Conservation (phyloP, 768 basidiomycete species). For the Boletus bicolor region DNA sequence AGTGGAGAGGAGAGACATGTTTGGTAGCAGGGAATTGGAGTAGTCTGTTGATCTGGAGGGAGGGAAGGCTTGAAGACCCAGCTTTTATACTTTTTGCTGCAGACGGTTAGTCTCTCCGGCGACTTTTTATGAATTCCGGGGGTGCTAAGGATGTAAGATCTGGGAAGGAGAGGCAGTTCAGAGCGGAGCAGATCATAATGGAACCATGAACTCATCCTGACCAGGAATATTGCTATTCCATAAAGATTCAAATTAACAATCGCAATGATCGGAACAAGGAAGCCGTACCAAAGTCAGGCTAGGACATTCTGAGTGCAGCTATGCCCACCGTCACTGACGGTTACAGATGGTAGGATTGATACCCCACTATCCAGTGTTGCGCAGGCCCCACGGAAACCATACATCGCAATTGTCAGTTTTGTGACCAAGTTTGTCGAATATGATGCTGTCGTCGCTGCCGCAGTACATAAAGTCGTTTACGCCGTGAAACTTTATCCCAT, state of each 20-base stretch:
- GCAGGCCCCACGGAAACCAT: not conserved
- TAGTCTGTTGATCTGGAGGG: not conserved
- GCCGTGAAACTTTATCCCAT: not conserved
- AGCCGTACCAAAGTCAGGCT: not conserved
- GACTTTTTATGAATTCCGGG: not conserved
- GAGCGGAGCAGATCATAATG: not conserved
- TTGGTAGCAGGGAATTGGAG: not conserved
- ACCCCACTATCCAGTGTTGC: not conserved
- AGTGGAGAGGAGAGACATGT: conserved; percentile 22
- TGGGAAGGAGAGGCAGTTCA: not conserved
- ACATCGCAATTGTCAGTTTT: not conserved
- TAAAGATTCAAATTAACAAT: not conserved
- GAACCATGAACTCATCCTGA: not conserved
- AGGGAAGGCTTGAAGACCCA: not conserved
- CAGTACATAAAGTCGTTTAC: not conserved
- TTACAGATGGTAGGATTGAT: not conserved
- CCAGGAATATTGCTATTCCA: not conserved
- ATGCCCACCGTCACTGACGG: too few relatives aligned
- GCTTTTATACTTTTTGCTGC: conserved; percentile 16
- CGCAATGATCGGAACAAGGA: not conserved
- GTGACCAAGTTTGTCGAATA: not conserved
- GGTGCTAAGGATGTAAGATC: not conserved
- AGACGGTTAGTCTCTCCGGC: not conserved
- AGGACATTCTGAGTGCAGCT: not conserved
- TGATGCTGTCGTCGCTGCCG: not conserved